Percentiles rank a stretch among this genome's conserved stretches.
phyloP scores from a whole-genome alignment of 179 eudicot genomes.

The Dionaea muscipula region DNA sequence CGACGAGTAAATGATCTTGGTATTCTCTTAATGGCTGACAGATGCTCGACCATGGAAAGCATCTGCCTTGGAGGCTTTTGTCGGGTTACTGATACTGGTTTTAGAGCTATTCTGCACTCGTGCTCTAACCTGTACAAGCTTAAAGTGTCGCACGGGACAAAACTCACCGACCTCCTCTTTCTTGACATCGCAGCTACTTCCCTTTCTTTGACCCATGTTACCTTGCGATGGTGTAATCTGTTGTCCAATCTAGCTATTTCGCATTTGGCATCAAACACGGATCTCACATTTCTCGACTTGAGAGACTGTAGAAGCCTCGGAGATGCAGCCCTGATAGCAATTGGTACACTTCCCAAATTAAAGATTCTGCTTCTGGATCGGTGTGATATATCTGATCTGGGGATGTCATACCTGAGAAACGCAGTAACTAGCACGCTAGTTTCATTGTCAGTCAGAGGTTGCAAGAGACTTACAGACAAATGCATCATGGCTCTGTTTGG shows the following conservation, averaged over 20 bases:
- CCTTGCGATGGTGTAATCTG: slow-evolving; percentile 85
- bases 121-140: slow-evolving; percentile 65
- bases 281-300: slow-evolving; percentile 65
- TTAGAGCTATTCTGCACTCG: slow-evolving; percentile 72
- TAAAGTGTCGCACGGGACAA: slow-evolving; percentile 60
- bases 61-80: slow-evolving; percentile 90
- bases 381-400: slow-evolving; percentile 64
- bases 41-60: slow-evolving; percentile 75
- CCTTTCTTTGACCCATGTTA: slow-evolving; percentile 63
- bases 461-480: slow-evolving; percentile 85
- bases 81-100: slow-evolving; percentile 86
- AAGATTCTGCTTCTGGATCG: slow-evolving; percentile 65
- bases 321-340: slow-evolving; percentile 68
- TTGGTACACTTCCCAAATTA: slow-evolving; percentile 47
- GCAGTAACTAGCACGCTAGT: slow-evolving; percentile 35
- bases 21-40: slow-evolving; percentile 81
- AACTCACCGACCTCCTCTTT: slow-evolving; percentile 79
- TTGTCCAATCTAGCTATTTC: slow-evolving; percentile 56
- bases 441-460: slow-evolving; percentile 68
- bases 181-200: slow-evolving; percentile 84
- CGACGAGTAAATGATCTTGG: slow-evolving; percentile 84
- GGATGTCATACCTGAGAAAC: slow-evolving; percentile 48
- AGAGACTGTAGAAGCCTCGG: slow-evolving; percentile 88
- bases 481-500: slow-evolving; percentile 56
- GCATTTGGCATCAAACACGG: slow-evolving; percentile 50